phyloP scores from a whole-genome alignment of 2,329 filamentous ascomycete genomes.

The Fusarium sarcochroum region DNA sequence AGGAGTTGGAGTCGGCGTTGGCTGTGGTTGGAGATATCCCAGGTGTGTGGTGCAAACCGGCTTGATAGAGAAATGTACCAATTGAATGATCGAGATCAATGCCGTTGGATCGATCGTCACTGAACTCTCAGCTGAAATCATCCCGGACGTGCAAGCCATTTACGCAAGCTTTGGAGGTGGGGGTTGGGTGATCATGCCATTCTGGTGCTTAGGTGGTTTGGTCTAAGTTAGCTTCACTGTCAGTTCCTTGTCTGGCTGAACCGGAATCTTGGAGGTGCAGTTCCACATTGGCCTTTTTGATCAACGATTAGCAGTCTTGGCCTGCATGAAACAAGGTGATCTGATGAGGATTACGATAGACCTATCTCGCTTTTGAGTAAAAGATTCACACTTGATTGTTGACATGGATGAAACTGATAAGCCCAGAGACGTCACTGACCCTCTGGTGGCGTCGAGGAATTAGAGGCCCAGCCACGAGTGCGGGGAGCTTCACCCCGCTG shows the following conservation, averaged over 20 bases:
- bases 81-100: conserved; percentile 34
- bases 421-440: conserved; percentile 16
- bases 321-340: conserved; percentile 13
- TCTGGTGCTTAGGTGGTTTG: conserved; percentile 14
- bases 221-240: conserved; percentile 15
- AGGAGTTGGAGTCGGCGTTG: background rate
- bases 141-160: conserved; percentile 41
- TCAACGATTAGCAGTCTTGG: conserved; percentile 30
- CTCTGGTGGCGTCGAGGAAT: conserved; percentile 24
- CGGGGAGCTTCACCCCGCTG: conserved; percentile 27
- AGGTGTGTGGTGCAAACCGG: background rate
- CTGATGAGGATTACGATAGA: background rate
- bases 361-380: background rate
- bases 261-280: conserved; percentile 1
- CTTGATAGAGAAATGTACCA: conserved; percentile 6
- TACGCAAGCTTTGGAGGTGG: conserved; percentile 43
- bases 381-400: background rate
- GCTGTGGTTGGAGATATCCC: background rate
- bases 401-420: background rate
- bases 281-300: conserved; percentile 9
- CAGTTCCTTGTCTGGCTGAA: conserved; percentile 31
- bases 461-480: conserved; percentile 8
- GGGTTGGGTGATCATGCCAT: conserved; percentile 23
- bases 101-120: conserved; percentile 16
- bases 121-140: conserved; percentile 14